Evolutionary conservation across 768 basidiomycete species (phyloP), one percentile per base, ranked within the genome.

Genomic region (Chiua virens): DNA sequence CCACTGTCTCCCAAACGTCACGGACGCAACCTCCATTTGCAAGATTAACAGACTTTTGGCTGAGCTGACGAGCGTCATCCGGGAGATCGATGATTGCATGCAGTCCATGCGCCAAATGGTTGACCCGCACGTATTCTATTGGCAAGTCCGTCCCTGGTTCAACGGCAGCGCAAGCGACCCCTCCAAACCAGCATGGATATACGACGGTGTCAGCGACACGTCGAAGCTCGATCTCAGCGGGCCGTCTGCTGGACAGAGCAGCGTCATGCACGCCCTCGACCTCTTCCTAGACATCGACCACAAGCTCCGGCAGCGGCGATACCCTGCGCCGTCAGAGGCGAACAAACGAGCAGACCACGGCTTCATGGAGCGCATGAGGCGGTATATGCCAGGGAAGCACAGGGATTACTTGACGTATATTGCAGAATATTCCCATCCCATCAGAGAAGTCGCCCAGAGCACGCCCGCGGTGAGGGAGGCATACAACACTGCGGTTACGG

Each of bases 311-410:
- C 78, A 86, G 54, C 77, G 82, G 67, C 77, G 86, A 62, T 72
- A 81, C 70, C 89, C 87, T 54, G 71, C 80, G 21, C 79, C 92
- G 47, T 84, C 89, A 47, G 69, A 77, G 42, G 69, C 75, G 50
- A 83, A 90, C 66, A 84, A 80, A 71, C 79, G 68, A 59, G 87
- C 78, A 36, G 90, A 81, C 68, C 77, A 71, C 34, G 81, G 85
- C 0, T 98, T 98, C 73, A 93, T 98, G 86, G 85, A 88, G 51
- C 80, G 92, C 42, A 97, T 97, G 94, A 75, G 90, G 50, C 80
- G 82, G 20, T 98, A 98, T 72, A 98, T 98, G 96, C 95, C 96
- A 0, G 87, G 88, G 14, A 81, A 80, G 47, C 96, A 98, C 71
- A 85, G 90, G 38, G 83, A 86, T 41, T 98, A 93, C 73, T 80